Evolutionary conservation across 2,329 filamentous ascomycete genomes (phyloP).

Genomic region (Pyricularia sp.): DNA sequence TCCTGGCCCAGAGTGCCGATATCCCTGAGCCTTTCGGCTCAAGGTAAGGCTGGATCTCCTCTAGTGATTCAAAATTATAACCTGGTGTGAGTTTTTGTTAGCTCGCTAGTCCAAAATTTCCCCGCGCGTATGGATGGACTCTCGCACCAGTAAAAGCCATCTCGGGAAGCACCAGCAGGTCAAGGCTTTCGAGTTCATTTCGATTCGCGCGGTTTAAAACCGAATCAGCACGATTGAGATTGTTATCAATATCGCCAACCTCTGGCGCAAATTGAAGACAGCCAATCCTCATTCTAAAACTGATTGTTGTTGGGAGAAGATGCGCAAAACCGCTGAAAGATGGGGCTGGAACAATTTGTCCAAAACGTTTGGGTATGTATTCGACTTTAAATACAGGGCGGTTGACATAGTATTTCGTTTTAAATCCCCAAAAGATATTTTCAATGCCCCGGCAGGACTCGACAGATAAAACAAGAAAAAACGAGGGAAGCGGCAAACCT

Average conservation of each 20-base stretch:
- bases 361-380: not conserved
- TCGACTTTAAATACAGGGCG: not conserved
- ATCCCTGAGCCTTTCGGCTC: constrained; percentile 58
- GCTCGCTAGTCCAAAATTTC: not conserved
- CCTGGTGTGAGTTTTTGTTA: constrained; percentile 30
- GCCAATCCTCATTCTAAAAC: constrained; percentile 17
- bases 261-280: constrained; percentile 65
- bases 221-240: constrained; percentile 57
- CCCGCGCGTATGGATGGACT: not conserved
- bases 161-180: constrained; percentile 67
- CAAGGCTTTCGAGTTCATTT: constrained; percentile 50
- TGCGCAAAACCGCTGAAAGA: not conserved
- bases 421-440: not conserved
- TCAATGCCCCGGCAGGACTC: not conserved
- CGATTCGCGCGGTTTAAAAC: constrained; percentile 45
- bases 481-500: not conserved
- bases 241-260: constrained; percentile 61
- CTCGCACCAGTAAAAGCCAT: constrained; percentile 60
- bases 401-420: not conserved
- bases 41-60: constrained; percentile 58
- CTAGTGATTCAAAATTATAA: constrained; percentile 67
- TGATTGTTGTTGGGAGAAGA: not conserved
- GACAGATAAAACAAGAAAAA: not conserved
- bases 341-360: not conserved
- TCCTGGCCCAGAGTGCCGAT: constrained; percentile 62